Evolutionary conservation across 371 early-diverging fungal species (phyloP), one percentile per base, ranked within the genome.

Genomic region (Syncephalis fuscata): DNA sequence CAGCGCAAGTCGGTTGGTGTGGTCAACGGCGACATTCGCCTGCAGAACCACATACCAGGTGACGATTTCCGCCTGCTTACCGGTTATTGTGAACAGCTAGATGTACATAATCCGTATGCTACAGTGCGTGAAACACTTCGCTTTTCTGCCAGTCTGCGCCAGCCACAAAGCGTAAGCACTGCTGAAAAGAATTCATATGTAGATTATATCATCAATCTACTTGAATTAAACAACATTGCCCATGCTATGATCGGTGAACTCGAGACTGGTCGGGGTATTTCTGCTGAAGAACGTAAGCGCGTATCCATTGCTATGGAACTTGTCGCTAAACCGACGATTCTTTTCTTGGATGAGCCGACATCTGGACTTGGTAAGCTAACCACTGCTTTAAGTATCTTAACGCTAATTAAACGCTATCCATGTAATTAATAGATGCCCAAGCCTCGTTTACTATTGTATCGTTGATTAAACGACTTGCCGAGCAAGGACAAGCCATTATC

Each of bases 331-430:
- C 84, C 85, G 48, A 71, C 71, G 53, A 66, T 87, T 40, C 65
- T 88, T 19, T 85, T 85, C 71, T 63, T 87, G 50, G 89, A 90
- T 58, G 88, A 90, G 53, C 89, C 88, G 40, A 86, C 87, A 3
- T 82, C 83, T 45, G 88, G 87, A 47, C 64, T 86, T 14, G 77
- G 77, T 43, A 21, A 16, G 19, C 15, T 21, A n/a, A n/a, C n/a
- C n/a, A n/a, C n/a, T n/a, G n/a, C n/a, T n/a, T n/a, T n/a, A n/a
- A n/a, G n/a, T n/a, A n/a, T n/a, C n/a, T n/a, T n/a, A n/a, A n/a
- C n/a, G n/a, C n/a, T n/a, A n/a, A n/a, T n/a, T n/a, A n/a, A n/a
- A 7, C n/a, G 4, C 4, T 32, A 7, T 7, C 11, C 11, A 32
- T 11, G 32, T 32, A 32, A 32, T 32, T n/a, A n/a, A 32, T 63